Percentiles rank a stretch among this genome's conserved stretches.
Conservation (phyloP, 164 flowering plant species). For the Hamamelis virginiana region DNA sequence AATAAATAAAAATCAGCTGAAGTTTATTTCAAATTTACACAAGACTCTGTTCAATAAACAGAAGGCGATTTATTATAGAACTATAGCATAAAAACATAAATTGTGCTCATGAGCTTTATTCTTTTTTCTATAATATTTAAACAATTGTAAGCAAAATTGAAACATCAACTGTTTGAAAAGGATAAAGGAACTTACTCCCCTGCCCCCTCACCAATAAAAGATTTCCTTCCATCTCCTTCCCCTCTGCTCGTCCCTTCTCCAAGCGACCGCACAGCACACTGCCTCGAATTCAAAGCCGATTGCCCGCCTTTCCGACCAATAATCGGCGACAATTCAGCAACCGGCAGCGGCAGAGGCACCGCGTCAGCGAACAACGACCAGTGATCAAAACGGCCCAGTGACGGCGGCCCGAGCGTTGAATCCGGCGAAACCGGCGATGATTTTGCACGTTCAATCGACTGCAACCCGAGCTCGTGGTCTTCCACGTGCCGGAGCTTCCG, state of each 20-base stretch:
- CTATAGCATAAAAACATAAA: too few relatives aligned
- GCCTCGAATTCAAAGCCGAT: background rate
- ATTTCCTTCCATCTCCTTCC: too few relatives aligned
- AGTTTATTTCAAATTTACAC: too few relatives aligned
- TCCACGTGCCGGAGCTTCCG: constrained; percentile 35
- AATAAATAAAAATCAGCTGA: too few relatives aligned
- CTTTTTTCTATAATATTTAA: too few relatives aligned
- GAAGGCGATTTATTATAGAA: too few relatives aligned
- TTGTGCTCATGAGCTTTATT: too few relatives aligned
- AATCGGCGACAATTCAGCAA: constrained; percentile 26
- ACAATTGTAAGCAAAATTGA: too few relatives aligned
- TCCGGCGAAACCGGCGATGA: constrained; percentile 29
- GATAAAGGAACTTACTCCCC: background rate
- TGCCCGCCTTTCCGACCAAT: constrained; percentile 7
- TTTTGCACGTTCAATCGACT: background rate
- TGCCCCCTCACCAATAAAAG: background rate
- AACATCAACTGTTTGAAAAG: too few relatives aligned
- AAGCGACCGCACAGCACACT: too few relatives aligned
- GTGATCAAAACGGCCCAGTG: constrained; percentile 15
- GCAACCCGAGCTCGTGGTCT: constrained; percentile 32
- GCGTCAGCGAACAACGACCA: constrained; percentile 31
- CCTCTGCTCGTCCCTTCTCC: constrained; percentile 2
- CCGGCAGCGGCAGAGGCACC: constrained; percentile 54
- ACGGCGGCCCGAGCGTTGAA: constrained; percentile 8
- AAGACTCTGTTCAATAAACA: too few relatives aligned